Base-by-base conservation (phyloP, 495 filamentous ascomycete genomes). In the Podospora tetraspora region DNA sequence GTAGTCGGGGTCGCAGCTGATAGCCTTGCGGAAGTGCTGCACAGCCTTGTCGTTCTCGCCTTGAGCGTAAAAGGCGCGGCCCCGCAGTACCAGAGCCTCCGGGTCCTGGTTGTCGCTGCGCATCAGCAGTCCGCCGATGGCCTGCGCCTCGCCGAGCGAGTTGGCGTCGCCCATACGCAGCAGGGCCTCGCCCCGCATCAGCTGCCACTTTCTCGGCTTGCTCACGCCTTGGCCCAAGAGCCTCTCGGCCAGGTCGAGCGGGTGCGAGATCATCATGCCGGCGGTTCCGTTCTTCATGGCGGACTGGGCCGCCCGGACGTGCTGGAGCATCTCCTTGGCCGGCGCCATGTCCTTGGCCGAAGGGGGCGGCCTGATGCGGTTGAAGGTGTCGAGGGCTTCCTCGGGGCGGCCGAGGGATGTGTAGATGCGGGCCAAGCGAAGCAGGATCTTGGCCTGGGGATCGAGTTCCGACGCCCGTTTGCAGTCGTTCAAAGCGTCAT, bases 31-130 rank as follows among this genome's bases (percentile, higher is more conserved):
- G 81, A 98, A 93, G 79, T 96, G 90, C 73, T 94, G 90, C n/a
- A 96, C 82, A 2, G 95, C 96, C 81, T 97, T 96, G 0, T 94
- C 91, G 70, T 97, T 97, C 71, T 99, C 96, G 25, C 95, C 95
- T 75, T 92, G 89, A 7, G 89, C 90, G 73, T 98, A 98, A 68
- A 95, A 83, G 9, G 92, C 91, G 63, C 92, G 87, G 25, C 95
- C 95, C 57, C 95, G 88, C 64, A 99, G 83, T 52, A 98, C 90
- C 72, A 98, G 80, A 2, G 95, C 96, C 78, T 99, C 96, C 12
- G 95, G 93, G 75, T 99, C 95, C 75, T 92, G 88, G 79, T 81
- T 91, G 80, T 98, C 97, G 71, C 88, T 84, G 24, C 95, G 86
- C 30, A 99, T 84, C 68, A 99, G 77, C 1, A 83, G 84, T 86